Base-by-base conservation (phyloP, 805 yeast genomes). In the Scheffersomyces ergatensis region DNA sequence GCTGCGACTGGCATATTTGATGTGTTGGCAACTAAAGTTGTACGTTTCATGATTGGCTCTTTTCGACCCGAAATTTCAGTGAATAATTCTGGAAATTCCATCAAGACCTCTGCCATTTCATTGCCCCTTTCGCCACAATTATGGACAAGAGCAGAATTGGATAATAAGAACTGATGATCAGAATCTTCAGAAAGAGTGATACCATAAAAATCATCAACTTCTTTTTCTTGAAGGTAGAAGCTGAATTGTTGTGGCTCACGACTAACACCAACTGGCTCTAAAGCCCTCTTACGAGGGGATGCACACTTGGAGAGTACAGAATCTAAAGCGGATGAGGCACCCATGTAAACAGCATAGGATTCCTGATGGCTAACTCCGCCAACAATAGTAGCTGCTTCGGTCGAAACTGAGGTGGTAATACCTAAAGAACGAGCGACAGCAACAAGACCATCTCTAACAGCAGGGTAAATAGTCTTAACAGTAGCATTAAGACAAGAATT, bases 1-100 rank as follows among this genome's bases (percentile, higher is more conserved):
- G 99, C 99, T 48, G 99, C 99, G 57, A 93, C 99, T 40, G 99
- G 99, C 99, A 93, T 93, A 67, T 93, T 93, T 32, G 98, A 92
- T 34, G 99, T 93, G 68, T 93, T 93, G 36, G 99, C 99, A 39
- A 93, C 99, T 65, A 93, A 79, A 27, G 98, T 86, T 31, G 99
- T 93, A 77, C 99, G 95, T 76, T 95, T 93, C 98, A 93, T 93
- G 63, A 93, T 93, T 50, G 98, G 97, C 74, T 93, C 99, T 72
- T 90, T 87, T 59, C 87, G 83, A 53, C 98, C 99, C 44, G 81
- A 77, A 43, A 89, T 74, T 67, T 89, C 97, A 44, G 97, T 90
- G 68, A 70, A 88, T 62, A 93, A 77, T 68, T 93, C 98, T 37
- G 99, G 99, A 89, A 93, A 93, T 72, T 93, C 99, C 97, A 92